These are phyloP conservation scores for Penicillium rolfsii DNA, from an alignment of 2,329 filamentous ascomycete genomes.

Conservation along the genomic window DNA sequence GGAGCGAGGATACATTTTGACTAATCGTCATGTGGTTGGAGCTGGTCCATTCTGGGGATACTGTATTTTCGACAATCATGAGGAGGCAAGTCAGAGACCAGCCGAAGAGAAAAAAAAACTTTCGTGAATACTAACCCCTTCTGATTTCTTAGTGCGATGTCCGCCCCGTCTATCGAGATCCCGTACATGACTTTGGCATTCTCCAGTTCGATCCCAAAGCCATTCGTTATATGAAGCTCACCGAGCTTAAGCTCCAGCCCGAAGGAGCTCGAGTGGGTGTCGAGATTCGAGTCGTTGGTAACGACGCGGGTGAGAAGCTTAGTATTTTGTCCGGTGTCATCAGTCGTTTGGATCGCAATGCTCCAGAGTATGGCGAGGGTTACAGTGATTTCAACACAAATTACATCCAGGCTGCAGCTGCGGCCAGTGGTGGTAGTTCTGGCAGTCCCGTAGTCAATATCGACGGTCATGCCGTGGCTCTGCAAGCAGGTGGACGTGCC, in stretches of 20 bases:
- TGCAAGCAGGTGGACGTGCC: conserved; percentile 90
- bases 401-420: conserved; percentile 97
- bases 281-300: conserved; percentile 96
- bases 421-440: conserved; percentile 96
- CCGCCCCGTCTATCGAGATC: conserved; percentile 94
- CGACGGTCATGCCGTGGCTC: conserved; percentile 84
- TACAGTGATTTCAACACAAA: conserved; percentile 97
- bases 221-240: conserved; percentile 95
- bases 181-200: conserved; percentile 97
- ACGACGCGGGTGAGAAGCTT: conserved; percentile 97
- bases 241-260: conserved; percentile 77
- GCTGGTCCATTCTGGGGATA: conserved; percentile 97
- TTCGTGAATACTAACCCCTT: conserved; percentile 3
- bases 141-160: conserved; percentile 73
- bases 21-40: conserved; percentile 91
- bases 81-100: conserved; percentile 58
- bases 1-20: conserved; percentile 84
- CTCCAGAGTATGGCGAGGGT: conserved; percentile 94
- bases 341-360: conserved; percentile 91
- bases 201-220: conserved; percentile 92
- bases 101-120: neutral
- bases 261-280: conserved; percentile 85
- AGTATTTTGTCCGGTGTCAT: conserved; percentile 98
- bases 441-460: conserved; percentile 97
- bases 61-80: conserved; percentile 98